A percentile compares a stretch with the other conserved stretches of the same genome.
These are phyloP conservation scores for Monilinia vaccinii-corymbosi DNA, from an alignment of 2,329 filamentous ascomycete species.

Conservation along the genomic window DNA sequence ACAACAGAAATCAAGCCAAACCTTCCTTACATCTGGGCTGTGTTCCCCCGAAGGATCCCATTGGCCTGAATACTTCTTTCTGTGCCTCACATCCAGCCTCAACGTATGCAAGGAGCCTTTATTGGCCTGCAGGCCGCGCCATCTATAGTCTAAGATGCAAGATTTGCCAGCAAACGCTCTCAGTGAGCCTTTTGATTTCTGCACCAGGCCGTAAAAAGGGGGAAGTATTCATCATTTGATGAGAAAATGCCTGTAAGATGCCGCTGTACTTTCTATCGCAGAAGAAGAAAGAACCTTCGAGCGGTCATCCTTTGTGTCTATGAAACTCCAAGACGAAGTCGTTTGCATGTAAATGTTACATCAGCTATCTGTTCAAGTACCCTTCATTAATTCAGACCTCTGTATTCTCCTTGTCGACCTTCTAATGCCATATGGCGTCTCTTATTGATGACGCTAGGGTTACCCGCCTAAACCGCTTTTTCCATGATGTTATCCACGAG, in stretches of 20 bases:
- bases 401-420: not conserved
- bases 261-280: not conserved
- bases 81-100: not conserved
- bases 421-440: not conserved
- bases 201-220: not conserved
- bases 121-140: no score
- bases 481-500: constrained; percentile 33
- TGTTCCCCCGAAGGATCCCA: not conserved
- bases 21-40: no score
- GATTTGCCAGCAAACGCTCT: not conserved
- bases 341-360: not conserved
- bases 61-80: not conserved
- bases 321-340: not conserved
- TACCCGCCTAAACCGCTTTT: constrained; percentile 31
- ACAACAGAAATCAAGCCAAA: not conserved
- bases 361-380: no score
- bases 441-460: constrained; percentile 12
- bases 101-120: not conserved
- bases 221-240: not conserved
- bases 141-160: not conserved
- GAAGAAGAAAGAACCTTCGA: not conserved
- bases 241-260: not conserved
- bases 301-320: not conserved
- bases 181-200: not conserved
- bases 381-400: not conserved